phyloP scores from a whole-genome alignment of 2,329 filamentous ascomycete genomes.

The Fusarium continuum region DNA sequence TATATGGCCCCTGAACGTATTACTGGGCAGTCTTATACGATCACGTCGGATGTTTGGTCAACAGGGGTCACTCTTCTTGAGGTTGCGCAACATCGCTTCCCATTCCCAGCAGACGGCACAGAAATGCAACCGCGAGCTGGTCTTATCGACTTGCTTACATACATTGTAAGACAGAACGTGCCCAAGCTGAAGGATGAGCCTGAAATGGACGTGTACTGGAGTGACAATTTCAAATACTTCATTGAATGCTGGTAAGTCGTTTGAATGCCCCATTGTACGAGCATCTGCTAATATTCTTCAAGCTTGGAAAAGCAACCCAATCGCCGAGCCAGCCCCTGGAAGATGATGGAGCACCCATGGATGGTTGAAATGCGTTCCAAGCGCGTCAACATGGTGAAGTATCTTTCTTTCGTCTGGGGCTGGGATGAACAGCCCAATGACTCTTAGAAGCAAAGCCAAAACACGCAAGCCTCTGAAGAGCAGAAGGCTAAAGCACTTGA shows the following conservation, averaged over 20 bases:
- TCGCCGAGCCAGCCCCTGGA: conserved; percentile 92
- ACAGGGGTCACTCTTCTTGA: conserved; percentile 96
- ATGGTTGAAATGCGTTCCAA: conserved; percentile 96
- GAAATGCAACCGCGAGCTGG: conserved; percentile 94
- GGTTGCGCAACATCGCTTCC: conserved; percentile 98
- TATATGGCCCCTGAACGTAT: conserved; percentile 99
- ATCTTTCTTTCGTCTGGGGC: conserved; percentile 94
- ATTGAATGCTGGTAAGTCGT: conserved; percentile 94
- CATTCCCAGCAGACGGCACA: conserved; percentile 95
- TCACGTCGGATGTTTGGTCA: conserved; percentile 98
- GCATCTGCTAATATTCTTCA: conserved; percentile 37
- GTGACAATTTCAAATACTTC: conserved; percentile 98
- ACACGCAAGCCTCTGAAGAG: conserved; percentile 17
- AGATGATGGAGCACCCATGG: conserved; percentile 99
- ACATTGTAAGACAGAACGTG: conserved; percentile 95
- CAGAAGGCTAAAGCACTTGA: conserved; percentile 12
- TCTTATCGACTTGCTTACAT: conserved; percentile 93
- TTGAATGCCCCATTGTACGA: not conserved
- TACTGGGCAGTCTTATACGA: conserved; percentile 96
- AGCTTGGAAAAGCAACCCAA: conserved; percentile 94
- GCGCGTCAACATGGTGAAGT: conserved; percentile 97
- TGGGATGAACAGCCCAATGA: conserved; percentile 69
- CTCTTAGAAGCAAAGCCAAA: conserved; percentile 34
- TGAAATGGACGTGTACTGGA: conserved; percentile 90
- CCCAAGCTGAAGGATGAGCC: conserved; percentile 96